Percentiles rank a stretch among this genome's conserved stretches.
These are phyloP conservation scores for Aspergillus flavus DNA, from an alignment of 2,329 filamentous ascomycete genomes.

Conservation along the genomic window DNA sequence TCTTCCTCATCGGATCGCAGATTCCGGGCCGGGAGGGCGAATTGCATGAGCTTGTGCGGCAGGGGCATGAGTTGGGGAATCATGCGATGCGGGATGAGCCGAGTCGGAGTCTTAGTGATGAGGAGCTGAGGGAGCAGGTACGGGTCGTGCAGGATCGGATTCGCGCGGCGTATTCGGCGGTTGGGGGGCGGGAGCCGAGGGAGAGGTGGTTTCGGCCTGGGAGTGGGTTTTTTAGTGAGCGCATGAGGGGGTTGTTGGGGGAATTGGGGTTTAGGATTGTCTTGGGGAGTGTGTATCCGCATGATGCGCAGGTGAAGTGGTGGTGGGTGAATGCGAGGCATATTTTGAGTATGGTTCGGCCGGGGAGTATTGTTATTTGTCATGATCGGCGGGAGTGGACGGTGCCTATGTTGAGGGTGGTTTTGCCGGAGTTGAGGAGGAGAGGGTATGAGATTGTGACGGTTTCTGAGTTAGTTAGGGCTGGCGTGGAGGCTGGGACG, in stretches of 20 bases:
- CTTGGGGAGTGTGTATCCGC: slow-evolving; percentile 84
- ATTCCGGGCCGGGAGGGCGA: slow-evolving; percentile 59
- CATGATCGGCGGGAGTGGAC: slow-evolving; percentile 87
- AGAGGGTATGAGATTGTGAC: slow-evolving; percentile 73
- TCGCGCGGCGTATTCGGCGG: slow-evolving; percentile 55
- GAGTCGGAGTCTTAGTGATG: slow-evolving; percentile 62
- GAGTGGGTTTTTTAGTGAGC: slow-evolving; percentile 75
- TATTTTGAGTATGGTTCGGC: slow-evolving; percentile 75
- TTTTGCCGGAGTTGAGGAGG: slow-evolving; percentile 70
- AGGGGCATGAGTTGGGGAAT: slow-evolving; percentile 76
- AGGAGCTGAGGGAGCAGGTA: slow-evolving; percentile 66
- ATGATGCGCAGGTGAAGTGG: slow-evolving; percentile 81
- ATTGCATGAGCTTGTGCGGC: slow-evolving; percentile 60
- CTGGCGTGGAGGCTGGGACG: slow-evolving; percentile 27
- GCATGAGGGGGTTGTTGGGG: slow-evolving; percentile 65
- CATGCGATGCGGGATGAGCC: slow-evolving; percentile 89
- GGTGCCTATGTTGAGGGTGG: slow-evolving; percentile 71
- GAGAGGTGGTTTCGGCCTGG: slow-evolving; percentile 79
- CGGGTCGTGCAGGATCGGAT: slow-evolving; percentile 64
- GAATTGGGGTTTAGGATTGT: slow-evolving; percentile 70
- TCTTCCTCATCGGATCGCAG: slow-evolving; percentile 86
- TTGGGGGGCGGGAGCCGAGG: slow-evolving; percentile 42
- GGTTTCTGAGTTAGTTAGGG: slow-evolving; percentile 65
- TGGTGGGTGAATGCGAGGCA: slow-evolving; percentile 73
- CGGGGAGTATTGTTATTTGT: slow-evolving; percentile 80